Evolutionary conservation across 164 flowering plant species (phyloP).

Genomic region (Vitis rupestris): DNA sequence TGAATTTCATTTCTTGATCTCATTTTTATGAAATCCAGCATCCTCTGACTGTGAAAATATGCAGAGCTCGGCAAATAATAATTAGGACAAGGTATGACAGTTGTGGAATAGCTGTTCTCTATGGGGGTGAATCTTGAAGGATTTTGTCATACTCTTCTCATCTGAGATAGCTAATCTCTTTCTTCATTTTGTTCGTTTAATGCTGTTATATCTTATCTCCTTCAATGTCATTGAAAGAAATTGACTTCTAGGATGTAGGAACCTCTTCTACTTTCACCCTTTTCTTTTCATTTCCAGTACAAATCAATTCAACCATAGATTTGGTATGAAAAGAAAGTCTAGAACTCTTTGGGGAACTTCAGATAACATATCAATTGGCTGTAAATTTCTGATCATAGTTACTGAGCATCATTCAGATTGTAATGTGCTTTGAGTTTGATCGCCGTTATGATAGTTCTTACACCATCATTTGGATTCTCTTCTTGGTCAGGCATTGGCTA

Average conservation of each 20-base stretch:
- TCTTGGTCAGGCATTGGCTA: slow-evolving; percentile 80
- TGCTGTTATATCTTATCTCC: background rate
- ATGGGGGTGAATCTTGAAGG: background rate
- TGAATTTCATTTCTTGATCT: no score
- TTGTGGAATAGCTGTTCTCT: background rate
- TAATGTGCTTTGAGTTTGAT: background rate
- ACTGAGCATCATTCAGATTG: no score
- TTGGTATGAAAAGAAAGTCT: background rate
- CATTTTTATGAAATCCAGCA: no score
- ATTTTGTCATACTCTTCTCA: background rate
- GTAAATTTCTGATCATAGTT: no score
- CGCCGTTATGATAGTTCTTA: background rate
- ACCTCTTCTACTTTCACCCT: background rate
- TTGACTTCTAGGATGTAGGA: background rate
- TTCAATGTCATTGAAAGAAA: background rate
- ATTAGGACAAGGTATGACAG: no score
- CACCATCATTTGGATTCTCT: background rate
- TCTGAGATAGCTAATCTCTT: background rate
- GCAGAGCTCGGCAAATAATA: no score
- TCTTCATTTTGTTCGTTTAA: background rate
- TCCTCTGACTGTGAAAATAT: no score
- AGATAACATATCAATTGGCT: no score
- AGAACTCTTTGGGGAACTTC: no score
- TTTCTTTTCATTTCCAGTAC: background rate
- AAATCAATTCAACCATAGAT: background rate